Evolutionary conservation across 768 basidiomycete species (phyloP).

Genomic region (Lactarius vividus): DNA sequence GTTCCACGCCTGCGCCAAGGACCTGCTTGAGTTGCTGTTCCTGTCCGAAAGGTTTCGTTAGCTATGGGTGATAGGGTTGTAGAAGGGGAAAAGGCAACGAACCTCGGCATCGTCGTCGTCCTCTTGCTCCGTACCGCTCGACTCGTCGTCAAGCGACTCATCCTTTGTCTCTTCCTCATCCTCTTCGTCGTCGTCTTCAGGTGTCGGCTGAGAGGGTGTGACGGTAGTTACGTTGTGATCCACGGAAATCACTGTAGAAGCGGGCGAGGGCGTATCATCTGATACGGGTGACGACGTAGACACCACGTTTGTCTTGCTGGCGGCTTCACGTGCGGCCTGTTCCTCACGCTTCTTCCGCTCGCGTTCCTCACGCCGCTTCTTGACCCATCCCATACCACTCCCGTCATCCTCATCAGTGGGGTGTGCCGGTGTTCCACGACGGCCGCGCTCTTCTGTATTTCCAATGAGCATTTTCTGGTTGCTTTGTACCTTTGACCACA

Average conservation of each 20-base stretch:
- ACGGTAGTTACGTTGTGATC: constrained; percentile 3
- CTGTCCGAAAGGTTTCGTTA: constrained; percentile 7
- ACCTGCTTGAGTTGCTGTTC: constrained; percentile 24
- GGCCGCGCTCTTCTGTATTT: constrained; percentile 7
- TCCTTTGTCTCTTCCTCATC: constrained; percentile 22
- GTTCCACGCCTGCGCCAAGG: constrained; percentile 28
- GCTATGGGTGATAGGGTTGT: neutral
- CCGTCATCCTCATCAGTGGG: constrained; percentile 66
- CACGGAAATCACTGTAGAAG: neutral
- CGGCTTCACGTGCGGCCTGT: constrained; percentile 32
- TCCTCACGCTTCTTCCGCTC: constrained; percentile 47
- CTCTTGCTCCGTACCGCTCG: constrained; percentile 21
- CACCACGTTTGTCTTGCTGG: constrained; percentile 30
- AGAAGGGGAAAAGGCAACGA: constrained; percentile 22
- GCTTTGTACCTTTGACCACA: constrained; percentile 28
- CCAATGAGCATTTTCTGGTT: constrained; percentile 25
- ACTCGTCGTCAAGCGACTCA: constrained; percentile 23
- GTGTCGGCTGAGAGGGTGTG: constrained; percentile 1
- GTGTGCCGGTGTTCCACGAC: constrained; percentile 31
- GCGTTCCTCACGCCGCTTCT: constrained; percentile 51
- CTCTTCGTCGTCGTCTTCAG: constrained; percentile 29
- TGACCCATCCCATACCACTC: constrained; percentile 83
- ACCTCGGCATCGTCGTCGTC: constrained; percentile 35
- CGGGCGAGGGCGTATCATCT: neutral
- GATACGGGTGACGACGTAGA: neutral